Base-by-base conservation (phyloP, 305 asterid genomes). In the Rubia peregrina region DNA sequence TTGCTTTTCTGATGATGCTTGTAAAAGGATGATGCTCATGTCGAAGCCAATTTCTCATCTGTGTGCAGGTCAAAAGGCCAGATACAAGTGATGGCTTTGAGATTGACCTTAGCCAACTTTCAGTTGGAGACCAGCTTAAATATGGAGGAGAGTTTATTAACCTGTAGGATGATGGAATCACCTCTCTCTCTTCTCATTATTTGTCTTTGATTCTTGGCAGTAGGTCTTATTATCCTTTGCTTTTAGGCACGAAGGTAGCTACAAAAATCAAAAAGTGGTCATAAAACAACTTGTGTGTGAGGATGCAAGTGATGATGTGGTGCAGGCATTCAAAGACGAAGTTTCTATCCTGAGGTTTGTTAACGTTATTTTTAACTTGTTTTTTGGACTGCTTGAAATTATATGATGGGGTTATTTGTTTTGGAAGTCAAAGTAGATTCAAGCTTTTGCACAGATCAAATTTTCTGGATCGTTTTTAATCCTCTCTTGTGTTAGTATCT, bases 261-360 rank as follows among this genome's bases (percentile, higher is more conserved):
- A 91, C 81, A 85, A 90, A 67, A 89, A 96, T 78, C 98, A 94
- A 80, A 97, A 94, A 68, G 97, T 94, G 68, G 98, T 96, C 75
- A 91, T 94, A 80, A 94, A 94, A 84, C 91, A 89, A 80, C 96
- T 94, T 79, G 89, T 88, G 84, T 83, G 95, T 22, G 98, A 91
- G 76, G 85, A 89, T 48, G 79, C 89, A 81, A 91, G 88, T 73
- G 71, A 81, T 41, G 98, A 94, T 73, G 83, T 88, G 81, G 85
- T 91, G 78, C 88, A 85, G 79, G 97, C 91, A 84, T 94, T 94
- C 65, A 83, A 95, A 24, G 96, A 91, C 78, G 98, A 94, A 87
- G 97, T 91, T 70, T 94, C 84, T 74, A 94, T 94, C 82, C 88
- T 94, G 97, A 94, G 97, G 98, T 94, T 74, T 16, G 88, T 87